phyloP scores from a whole-genome alignment of 1,284 basidiomycete species.

The Anthracocystis setariae region DNA sequence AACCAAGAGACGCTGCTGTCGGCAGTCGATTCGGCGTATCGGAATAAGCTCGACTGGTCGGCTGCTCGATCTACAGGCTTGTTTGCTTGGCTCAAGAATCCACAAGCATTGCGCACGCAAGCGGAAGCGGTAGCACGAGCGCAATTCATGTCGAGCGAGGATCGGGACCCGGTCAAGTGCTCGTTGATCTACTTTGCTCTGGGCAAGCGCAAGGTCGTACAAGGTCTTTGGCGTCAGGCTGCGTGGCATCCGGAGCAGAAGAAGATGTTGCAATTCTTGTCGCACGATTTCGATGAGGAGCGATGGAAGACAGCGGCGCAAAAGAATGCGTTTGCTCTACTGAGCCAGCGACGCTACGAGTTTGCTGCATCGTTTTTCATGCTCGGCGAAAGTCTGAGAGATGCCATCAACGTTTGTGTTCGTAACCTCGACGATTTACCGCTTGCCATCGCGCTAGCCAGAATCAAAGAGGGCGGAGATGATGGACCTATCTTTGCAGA shows the following conservation, averaged over 20 bases:
- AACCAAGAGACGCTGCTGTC: constrained; percentile 83
- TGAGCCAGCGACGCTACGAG: constrained; percentile 71
- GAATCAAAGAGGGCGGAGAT: constrained; percentile 79
- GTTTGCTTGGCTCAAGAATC: constrained; percentile 80
- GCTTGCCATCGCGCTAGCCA: constrained; percentile 84
- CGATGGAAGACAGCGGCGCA: constrained; percentile 92
- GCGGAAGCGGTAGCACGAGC: constrained; percentile 91
- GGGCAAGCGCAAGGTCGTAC: constrained; percentile 88
- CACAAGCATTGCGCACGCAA: constrained; percentile 74
- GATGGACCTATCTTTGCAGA: constrained; percentile 80
- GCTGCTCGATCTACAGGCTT: constrained; percentile 87
- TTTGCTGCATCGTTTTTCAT: constrained; percentile 97
- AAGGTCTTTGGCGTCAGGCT: constrained; percentile 94
- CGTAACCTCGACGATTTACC: constrained; percentile 89
- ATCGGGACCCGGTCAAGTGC: constrained; percentile 84
- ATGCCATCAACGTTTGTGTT: constrained; percentile 90
- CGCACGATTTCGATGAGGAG: constrained; percentile 85
- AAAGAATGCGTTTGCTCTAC: constrained; percentile 94
- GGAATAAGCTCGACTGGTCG: constrained; percentile 84
- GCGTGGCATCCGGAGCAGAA: constrained; percentile 90
- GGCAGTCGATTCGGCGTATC: constrained; percentile 78
- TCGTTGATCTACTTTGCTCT: constrained; percentile 94
- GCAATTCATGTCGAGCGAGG: constrained; percentile 78
- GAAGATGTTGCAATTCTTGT: constrained; percentile 89
- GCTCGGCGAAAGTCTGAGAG: constrained; percentile 85